A percentile compares a stretch with the other conserved stretches of the same genome.
Conservation (phyloP, 2,329 filamentous ascomycete genomes). For the Sphaceloma murrayae region DNA sequence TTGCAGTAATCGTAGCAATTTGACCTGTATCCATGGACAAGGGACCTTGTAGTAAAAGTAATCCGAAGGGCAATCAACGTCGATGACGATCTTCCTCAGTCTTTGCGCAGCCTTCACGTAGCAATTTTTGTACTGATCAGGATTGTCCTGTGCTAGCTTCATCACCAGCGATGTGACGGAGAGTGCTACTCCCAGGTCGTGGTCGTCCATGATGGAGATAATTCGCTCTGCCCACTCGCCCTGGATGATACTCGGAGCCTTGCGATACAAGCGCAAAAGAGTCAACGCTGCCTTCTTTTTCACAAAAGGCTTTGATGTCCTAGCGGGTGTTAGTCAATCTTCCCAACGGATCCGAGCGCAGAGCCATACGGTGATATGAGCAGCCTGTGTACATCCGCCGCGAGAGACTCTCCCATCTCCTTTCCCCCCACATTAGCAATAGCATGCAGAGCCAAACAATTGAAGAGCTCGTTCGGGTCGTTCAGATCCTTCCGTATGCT, state of each 20-base stretch:
- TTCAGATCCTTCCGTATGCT: constrained; percentile 93
- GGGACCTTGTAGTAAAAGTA: constrained; percentile 99
- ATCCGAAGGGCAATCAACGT: constrained; percentile 78
- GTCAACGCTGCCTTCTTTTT: constrained; percentile 98
- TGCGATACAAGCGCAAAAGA: constrained; percentile 84
- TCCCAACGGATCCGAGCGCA: constrained; percentile 24
- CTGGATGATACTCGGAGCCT: constrained; percentile 86
- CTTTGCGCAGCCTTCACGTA: constrained; percentile 89
- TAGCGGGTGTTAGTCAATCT: constrained; percentile 25
- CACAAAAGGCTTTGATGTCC: constrained; percentile 87
- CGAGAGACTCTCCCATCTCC: constrained; percentile 94
- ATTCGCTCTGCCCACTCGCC: constrained; percentile 96
- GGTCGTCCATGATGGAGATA: constrained; percentile 97
- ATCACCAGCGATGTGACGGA: constrained; percentile 95
- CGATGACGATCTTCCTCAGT: constrained; percentile 80
- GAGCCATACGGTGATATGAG: constrained; percentile 73
- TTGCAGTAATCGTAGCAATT: constrained; percentile 80
- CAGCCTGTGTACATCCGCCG: constrained; percentile 81
- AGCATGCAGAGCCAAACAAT: constrained; percentile 90
- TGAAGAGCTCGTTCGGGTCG: constrained; percentile 94
- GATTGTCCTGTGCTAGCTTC: constrained; percentile 84
- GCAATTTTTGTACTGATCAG: constrained; percentile 87
- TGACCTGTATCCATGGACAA: constrained; percentile 96
- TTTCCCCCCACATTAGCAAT: constrained; percentile 95
- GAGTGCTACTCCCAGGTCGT: constrained; percentile 84